phyloP scores from a whole-genome alignment of 768 basidiomycete species.

The Pulveroboletus sp. region DNA sequence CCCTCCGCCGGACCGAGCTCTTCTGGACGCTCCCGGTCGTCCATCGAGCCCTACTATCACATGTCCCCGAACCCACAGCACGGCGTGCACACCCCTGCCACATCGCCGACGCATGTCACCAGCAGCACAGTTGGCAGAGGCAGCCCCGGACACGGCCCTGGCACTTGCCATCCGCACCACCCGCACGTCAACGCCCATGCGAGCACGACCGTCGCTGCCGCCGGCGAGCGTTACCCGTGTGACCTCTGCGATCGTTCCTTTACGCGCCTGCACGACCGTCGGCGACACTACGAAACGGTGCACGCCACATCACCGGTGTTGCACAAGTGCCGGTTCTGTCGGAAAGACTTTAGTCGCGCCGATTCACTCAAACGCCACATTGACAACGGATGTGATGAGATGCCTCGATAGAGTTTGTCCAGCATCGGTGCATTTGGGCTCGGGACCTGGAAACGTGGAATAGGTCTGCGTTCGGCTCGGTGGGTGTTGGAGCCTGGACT shows the following conservation, averaged over 20 bases:
- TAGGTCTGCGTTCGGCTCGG: slow-evolving; percentile 9
- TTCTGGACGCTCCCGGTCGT: slow-evolving; percentile 25
- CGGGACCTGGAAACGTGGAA: slow-evolving; percentile 15
- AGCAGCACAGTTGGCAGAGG: slow-evolving; percentile 9
- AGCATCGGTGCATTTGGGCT: neutral
- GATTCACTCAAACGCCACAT: slow-evolving; percentile 80
- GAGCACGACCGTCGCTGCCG: slow-evolving; percentile 12
- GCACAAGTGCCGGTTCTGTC: slow-evolving; percentile 69
- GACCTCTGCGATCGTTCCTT: slow-evolving; percentile 75
- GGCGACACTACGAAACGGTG: slow-evolving; percentile 76
- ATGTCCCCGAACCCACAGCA: slow-evolving; percentile 38
- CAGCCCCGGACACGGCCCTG: slow-evolving; percentile 6
- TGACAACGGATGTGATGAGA: slow-evolving; percentile 76
- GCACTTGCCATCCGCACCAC: slow-evolving; percentile 4
- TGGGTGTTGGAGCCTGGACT: slow-evolving; percentile 8
- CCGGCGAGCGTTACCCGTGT: slow-evolving; percentile 64
- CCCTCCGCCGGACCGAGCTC: slow-evolving; percentile 27
- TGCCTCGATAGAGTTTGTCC: slow-evolving; percentile 35
- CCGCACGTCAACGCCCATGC: slow-evolving; percentile 8
- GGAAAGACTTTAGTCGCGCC: slow-evolving; percentile 72
- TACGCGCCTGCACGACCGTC: slow-evolving; percentile 75
- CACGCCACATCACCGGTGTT: slow-evolving; percentile 59
- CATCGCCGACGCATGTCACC: slow-evolving; percentile 11
- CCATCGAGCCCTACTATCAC: slow-evolving; percentile 37
- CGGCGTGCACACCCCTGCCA: slow-evolving; percentile 12